Evolutionary conservation across 495 filamentous ascomycete genomes (phyloP).

Genomic region (Halenospora varia): DNA sequence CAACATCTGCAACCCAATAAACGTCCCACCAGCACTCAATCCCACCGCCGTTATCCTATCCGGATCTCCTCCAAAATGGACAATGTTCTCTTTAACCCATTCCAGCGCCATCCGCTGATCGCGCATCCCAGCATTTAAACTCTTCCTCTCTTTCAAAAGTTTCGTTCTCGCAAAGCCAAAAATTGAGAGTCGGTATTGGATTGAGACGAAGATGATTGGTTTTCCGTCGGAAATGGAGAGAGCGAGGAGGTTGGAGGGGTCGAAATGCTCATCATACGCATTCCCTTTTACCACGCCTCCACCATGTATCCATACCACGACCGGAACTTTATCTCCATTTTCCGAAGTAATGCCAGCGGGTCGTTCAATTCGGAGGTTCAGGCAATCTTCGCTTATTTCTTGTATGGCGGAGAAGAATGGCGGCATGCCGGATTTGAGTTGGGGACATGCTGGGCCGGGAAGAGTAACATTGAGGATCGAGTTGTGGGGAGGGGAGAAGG

Average conservation of each 20-base stretch:
- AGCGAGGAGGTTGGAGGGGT: constrained; percentile 49
- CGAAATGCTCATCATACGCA: constrained; percentile 44
- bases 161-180: constrained; percentile 48
- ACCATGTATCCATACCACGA: constrained; percentile 71
- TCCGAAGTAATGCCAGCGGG: constrained; percentile 47
- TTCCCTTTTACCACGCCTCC: constrained; percentile 52
- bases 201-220: constrained; percentile 27
- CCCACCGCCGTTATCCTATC: constrained; percentile 37
- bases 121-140: constrained; percentile 42
- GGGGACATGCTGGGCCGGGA: constrained; percentile 37
- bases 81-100: constrained; percentile 46
- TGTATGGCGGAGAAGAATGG: constrained; percentile 29
- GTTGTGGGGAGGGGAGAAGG: constrained; percentile 23
- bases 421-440: constrained; percentile 28
- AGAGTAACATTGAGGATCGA: constrained; percentile 31
- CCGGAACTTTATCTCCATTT: constrained; percentile 49
- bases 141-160: not conserved
- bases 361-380: constrained; percentile 59
- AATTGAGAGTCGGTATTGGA: constrained; percentile 50
- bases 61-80: constrained; percentile 27
- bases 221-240: constrained; percentile 40
- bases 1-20: constrained; percentile 40
- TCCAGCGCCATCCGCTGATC: constrained; percentile 42
- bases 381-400: constrained; percentile 59
- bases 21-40: constrained; percentile 56